Base-by-base conservation (phyloP, 1,284 basidiomycete species). In the Thelephora terrestris region DNA sequence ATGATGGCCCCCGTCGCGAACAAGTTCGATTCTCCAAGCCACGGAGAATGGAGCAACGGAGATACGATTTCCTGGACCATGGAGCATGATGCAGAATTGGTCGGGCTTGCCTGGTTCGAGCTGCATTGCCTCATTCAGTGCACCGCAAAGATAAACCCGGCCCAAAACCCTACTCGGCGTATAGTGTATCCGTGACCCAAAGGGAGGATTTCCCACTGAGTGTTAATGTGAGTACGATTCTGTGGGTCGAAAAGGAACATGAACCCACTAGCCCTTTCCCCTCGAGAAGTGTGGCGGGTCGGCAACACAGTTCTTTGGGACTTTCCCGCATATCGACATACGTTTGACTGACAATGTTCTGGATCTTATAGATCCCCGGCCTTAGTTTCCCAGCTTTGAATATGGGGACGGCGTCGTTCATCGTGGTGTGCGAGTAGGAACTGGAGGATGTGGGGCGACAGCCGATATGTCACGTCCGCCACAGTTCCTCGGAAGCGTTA, bases 191-290 rank as follows among this genome's bases (percentile, higher is more conserved):
- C 50, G 16, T 29, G 43, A 16, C 50, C 50, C 3, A 40, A n/a
- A 14, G 47, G 47, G 20, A n/a, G 9, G 12, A 48, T 49, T 27
- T 52, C 50, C 47, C 50, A 52, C 50, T 52, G n/a, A 32, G 2
- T 17, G 4, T 27, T 17, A n/a, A 14, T 20, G n/a, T 17, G 14
- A 21, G n/a, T 35, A 23, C n/a, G 17, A 34, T 27, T 1, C 4
- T 12, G 16, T 7, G 20, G 18, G 20, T 25, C 24, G 16, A 6
- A 5, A 5, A 24, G 21, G 4, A 5, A 4, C 38, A 39, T 18
- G 20, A 48, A 27, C 25, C 47, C 37, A 52, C 40, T 38, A 27
- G 42, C 5, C 43, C 37, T 3, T 20, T 40, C 16, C 47, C 42
- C 29, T 36, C 35, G 18, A 52, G 45, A 14, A 48, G 21, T 12